phyloP scores from a whole-genome alignment of 257 asterid genomes.

The Solanum lycopersicoides region DNA sequence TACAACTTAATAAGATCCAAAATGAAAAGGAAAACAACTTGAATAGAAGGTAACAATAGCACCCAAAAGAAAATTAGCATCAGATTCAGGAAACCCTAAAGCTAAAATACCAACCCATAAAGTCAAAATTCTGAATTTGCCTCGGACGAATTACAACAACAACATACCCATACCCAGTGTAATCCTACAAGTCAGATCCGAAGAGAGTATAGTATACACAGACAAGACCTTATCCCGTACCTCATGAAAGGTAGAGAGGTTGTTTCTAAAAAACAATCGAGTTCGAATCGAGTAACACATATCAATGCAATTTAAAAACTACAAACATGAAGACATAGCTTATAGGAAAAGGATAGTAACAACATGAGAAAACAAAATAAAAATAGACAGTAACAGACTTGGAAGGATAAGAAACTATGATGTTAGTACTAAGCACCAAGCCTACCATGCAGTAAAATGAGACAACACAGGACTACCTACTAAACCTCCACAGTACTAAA shows the following conservation, averaged over 20 bases:
- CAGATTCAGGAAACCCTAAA: neutral
- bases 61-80: neutral
- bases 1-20: neutral
- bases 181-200: neutral
- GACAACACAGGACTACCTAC: neutral
- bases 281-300: neutral
- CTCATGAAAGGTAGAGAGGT: neutral
- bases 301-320: neutral
- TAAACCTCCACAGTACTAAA: too few species aligned
- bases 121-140: too few species aligned
- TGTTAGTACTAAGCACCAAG: neutral
- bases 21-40: neutral
- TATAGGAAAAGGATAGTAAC: neutral
- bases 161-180: neutral
- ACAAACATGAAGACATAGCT: neutral
- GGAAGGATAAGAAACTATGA: neutral
- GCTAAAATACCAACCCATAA: too few species aligned
- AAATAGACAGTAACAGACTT: neutral
- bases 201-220: neutral
- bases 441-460: neutral
- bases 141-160: neutral
- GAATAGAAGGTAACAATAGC: neutral
- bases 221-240: neutral
- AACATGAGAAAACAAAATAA: neutral
- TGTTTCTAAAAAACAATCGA: neutral